Conservation (phyloP, 1,284 basidiomycete genomes). For the Malassezia sympodialis region DNA sequence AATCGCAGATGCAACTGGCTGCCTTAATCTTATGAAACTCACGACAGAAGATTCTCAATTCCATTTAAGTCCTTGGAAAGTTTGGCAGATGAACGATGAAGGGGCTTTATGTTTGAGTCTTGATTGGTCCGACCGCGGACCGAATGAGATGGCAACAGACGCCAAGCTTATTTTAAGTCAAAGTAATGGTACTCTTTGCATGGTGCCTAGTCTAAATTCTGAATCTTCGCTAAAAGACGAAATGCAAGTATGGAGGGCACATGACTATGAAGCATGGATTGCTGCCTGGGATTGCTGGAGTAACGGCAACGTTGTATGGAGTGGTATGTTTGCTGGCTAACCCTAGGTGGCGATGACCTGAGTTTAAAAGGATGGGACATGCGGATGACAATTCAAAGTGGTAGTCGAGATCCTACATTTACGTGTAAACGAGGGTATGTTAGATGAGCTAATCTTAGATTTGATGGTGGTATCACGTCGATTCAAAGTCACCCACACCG, state of each 20-base stretch:
- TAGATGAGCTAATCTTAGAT: conserved; percentile 46
- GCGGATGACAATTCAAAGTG: conserved; percentile 25
- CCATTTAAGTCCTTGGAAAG: not conserved
- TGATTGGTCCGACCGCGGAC: conserved; percentile 36
- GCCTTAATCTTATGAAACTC: conserved; percentile 23
- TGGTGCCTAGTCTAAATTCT: conserved; percentile 22
- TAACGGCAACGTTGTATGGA: conserved; percentile 58
- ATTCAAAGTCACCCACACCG: conserved; percentile 72
- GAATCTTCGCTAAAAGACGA: not conserved
- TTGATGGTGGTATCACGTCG: conserved; percentile 83
- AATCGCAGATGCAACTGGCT: conserved; percentile 30
- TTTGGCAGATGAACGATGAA: conserved; percentile 30
- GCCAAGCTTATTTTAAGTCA: conserved; percentile 36
- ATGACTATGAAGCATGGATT: conserved; percentile 91
- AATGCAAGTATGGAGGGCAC: conserved; percentile 62
- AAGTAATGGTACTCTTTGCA: conserved; percentile 40
- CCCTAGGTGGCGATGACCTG: conserved; percentile 82
- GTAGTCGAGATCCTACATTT: conserved; percentile 54
- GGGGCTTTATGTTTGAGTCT: conserved; percentile 39
- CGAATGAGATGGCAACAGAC: not conserved
- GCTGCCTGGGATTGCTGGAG: conserved; percentile 76
- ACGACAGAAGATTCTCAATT: not conserved
- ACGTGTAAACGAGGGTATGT: conserved; percentile 57
- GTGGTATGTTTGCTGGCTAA: conserved; percentile 54
- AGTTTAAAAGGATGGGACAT: conserved; percentile 82